Base-by-base conservation (phyloP, 2,329 filamentous ascomycete species). In the Penicillium rolfsii region DNA sequence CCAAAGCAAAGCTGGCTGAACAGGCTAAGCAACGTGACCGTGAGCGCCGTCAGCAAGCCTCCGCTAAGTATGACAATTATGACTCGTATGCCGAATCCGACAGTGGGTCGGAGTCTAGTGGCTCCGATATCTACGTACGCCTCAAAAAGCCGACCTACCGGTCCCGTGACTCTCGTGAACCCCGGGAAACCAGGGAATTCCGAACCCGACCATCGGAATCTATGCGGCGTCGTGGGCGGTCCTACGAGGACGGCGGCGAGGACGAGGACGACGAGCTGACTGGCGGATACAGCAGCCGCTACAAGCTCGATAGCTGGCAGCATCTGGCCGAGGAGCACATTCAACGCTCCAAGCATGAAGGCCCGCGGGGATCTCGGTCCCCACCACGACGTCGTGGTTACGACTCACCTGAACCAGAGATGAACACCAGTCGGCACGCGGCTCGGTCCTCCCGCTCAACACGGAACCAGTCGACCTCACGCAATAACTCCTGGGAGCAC, bases 1-100 rank as follows among this genome's bases (percentile, higher is more conserved):
- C 65, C 22, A 77, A 74, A 59, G 66, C 72, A 7, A 67, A 66
- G 28, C 73, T 74, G 61, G 67, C 72, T 52, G 72, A 74, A 60
- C 73, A 72, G 36, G 75, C 71, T 55, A 81, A 78, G 68, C 68
- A 66, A 62, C 75, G 76, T 57, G 79, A 78, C 62, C 79, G 75
- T 64, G 79, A 81, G 66, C 76, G 78, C 55, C 75, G 70, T 57
- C 75, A 73, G 57, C 78, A 80, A 55, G 67, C 67, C 46, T 75
- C 71, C 38, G 76, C 77, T 33, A 82, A 81, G 63, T 72, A 74
- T 55, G 73, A 73, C 30, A 62, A 36, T 14, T 63, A 67, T 38
- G 67, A 65, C 19, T 43, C 71, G 3, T 73, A 24, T 59, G 68
- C 72, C 7, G 74, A 73, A n/a, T 70, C 73, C 7, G 75, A 74